Evolutionary conservation across 2,329 filamentous ascomycete species (phyloP).

Genomic region (Rugonectria rugulosa): DNA sequence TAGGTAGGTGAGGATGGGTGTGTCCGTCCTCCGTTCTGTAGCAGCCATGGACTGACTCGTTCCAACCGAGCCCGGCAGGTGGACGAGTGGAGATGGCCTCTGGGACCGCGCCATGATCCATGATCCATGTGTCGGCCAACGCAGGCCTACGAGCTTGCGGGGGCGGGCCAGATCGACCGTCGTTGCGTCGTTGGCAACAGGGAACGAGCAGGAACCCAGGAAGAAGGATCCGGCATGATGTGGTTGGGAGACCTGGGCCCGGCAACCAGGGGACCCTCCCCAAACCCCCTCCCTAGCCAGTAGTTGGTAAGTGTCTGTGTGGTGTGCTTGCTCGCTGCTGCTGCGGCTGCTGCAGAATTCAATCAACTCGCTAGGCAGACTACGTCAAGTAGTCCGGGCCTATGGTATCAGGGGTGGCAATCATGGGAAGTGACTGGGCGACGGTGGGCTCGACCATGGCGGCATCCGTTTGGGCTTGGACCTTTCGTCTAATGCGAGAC

Average conservation of each 20-base stretch:
- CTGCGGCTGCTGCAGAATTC: neutral
- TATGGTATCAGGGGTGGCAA: neutral
- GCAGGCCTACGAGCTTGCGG: slow-evolving; percentile 35
- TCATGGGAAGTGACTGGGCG: neutral
- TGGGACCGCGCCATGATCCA: slow-evolving; percentile 26
- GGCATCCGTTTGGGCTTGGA: slow-evolving; percentile 20
- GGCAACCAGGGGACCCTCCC: neutral
- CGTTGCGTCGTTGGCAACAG: slow-evolving; percentile 11
- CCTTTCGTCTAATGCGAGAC: slow-evolving; percentile 32
- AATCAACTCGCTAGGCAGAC: neutral
- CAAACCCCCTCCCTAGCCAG: too few species aligned
- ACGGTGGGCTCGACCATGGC: neutral
- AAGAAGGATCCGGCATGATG: neutral
- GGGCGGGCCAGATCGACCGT: slow-evolving; percentile 35
- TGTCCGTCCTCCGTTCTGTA: neutral
- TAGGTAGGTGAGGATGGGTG: slow-evolving; percentile 21
- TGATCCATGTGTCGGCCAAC: slow-evolving; percentile 11
- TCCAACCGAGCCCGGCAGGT: slow-evolving; percentile 19
- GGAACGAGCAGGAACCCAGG: slow-evolving; percentile 1
- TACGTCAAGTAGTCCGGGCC: neutral
- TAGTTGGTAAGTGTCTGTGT: too few species aligned
- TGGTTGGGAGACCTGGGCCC: neutral
- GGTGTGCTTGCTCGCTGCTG: too few species aligned
- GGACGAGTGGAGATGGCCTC: slow-evolving; percentile 26
- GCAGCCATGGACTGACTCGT: slow-evolving; percentile 33